Evolutionary conservation across 495 filamentous ascomycete species (phyloP), one percentile per base, ranked within the genome.

Genomic region (Oleoguttula mirabilis): DNA sequence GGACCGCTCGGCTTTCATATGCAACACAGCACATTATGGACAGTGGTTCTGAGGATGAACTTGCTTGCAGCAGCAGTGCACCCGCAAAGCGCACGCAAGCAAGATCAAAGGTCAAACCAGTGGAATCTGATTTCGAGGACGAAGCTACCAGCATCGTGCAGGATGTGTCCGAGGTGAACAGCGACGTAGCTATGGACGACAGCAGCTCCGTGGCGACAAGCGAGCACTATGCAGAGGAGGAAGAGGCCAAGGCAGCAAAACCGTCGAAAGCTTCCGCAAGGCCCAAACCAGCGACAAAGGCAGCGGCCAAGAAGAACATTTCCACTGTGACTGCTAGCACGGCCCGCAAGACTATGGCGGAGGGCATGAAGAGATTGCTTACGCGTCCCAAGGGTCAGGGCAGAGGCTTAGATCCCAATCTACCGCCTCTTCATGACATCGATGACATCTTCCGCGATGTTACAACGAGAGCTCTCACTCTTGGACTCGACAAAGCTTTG

Each of bases 381-480:
- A 4, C 2, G 4, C 23, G 43, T 22, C 17, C 6, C 4, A 31
- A 44, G 19, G 43, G 37, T 21, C 15, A 21, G 1, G 2, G 20
- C 10, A 51, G 46, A 25, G 49, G 49, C 11, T 23, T 52, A 14
- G 44, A 47, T 15, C 10, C 7, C 14, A 34, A 14, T n/a, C 53
- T 72, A 12, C 64, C 70, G 1, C 73, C 72, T 4, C 53, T 76
- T 30, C 41, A 60, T 43, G 54, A 59, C 15, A 57, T 75, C 25
- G 36, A 54, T 10, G 66, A 73, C 10, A 76, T 76, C 8, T 76
- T 69, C 50, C 41, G 51, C 14, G 62, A 69, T 21, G 54, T 75
- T n/a, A 62, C 64, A 3, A 16, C 39, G 4, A 60, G 58, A 6
- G 69, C 71, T 11, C 21, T 69, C 8, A 35, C 31, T 4, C 38